These are phyloP conservation scores for Haematococcus sp. DNA, from an alignment of 139 green algal species.

Conservation along the genomic window DNA sequence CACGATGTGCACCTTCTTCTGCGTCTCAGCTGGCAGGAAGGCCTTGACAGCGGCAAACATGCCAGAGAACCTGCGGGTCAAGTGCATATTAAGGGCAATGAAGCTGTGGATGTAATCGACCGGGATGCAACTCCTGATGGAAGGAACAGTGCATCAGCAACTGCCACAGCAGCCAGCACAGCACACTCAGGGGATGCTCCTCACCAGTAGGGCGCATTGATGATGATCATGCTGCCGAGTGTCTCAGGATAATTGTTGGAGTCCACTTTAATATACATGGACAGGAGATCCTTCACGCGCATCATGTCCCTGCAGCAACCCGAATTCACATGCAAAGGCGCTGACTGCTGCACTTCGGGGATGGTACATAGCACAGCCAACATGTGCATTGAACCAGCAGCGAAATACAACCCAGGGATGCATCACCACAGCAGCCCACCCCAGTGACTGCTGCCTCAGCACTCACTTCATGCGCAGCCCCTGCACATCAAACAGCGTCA, in stretches of 20 bases:
- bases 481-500: slow-evolving; percentile 86
- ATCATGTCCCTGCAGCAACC: slow-evolving; percentile 54
- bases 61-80: slow-evolving; percentile 9
- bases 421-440: not conserved
- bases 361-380: slow-evolving; percentile 20
- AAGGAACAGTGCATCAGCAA: not conserved
- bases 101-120: not conserved
- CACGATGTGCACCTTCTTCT: slow-evolving; percentile 28
- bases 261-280: slow-evolving; percentile 38
- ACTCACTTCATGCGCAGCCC: slow-evolving; percentile 42
- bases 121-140: not conserved
- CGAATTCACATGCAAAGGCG: too few species aligned
- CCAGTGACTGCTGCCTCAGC: not conserved
- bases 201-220: slow-evolving; percentile 74
- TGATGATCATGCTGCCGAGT: slow-evolving; percentile 77
- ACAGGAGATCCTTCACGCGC: slow-evolving; percentile 50
- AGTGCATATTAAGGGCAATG: not conserved
- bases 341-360: too few species aligned
- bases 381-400: not conserved
- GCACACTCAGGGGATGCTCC: too few species aligned
- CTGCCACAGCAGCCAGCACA: too few species aligned
- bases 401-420: too few species aligned
- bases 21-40: not conserved
- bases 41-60: slow-evolving; percentile 5
- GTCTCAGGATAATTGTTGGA: slow-evolving; percentile 87